phyloP scores from a whole-genome alignment of 1,284 basidiomycete species.

The Agroathelia rolfsii region DNA sequence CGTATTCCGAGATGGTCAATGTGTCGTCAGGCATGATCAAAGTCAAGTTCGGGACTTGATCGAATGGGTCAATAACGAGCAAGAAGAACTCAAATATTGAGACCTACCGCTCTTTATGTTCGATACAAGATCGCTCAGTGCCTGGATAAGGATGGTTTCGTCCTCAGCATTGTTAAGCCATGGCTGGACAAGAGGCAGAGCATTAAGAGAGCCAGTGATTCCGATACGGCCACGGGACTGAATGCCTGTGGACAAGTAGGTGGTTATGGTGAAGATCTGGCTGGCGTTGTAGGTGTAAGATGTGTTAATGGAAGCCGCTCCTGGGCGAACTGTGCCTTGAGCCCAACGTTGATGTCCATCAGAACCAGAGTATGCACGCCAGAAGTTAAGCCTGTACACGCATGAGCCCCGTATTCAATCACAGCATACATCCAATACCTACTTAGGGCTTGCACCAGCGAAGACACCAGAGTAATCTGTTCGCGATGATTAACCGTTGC shows the following conservation, averaged over 20 bases:
- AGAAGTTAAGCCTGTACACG: constrained; percentile 28
- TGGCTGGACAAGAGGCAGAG: constrained; percentile 22
- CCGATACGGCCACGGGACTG: constrained; percentile 31
- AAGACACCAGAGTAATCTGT: constrained; percentile 27
- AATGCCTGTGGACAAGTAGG: constrained; percentile 29
- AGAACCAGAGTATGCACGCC: constrained; percentile 24
- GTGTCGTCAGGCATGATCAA: constrained; percentile 51
- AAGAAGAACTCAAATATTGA: not conserved
- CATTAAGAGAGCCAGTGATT: constrained; percentile 22
- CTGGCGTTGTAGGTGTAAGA: constrained; percentile 27
- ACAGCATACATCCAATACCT: constrained; percentile 6
- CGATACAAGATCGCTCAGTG: constrained; percentile 23
- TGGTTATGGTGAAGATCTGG: constrained; percentile 31
- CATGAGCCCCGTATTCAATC: not conserved
- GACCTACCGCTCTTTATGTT: constrained; percentile 17
- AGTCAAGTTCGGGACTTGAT: constrained; percentile 35
- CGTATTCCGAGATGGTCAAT: constrained; percentile 40
- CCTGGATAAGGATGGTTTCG: constrained; percentile 23
- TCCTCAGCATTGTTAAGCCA: constrained; percentile 31
- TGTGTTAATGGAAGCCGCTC: constrained; percentile 32
- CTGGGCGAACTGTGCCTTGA: constrained; percentile 35
- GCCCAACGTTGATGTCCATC: constrained; percentile 18
- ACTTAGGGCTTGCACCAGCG: constrained; percentile 28
- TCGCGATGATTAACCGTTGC: too few relatives aligned
- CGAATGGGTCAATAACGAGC: not conserved